These are phyloP conservation scores for Mycena amicta DNA, from an alignment of 768 basidiomycete genomes.

Conservation along the genomic window DNA sequence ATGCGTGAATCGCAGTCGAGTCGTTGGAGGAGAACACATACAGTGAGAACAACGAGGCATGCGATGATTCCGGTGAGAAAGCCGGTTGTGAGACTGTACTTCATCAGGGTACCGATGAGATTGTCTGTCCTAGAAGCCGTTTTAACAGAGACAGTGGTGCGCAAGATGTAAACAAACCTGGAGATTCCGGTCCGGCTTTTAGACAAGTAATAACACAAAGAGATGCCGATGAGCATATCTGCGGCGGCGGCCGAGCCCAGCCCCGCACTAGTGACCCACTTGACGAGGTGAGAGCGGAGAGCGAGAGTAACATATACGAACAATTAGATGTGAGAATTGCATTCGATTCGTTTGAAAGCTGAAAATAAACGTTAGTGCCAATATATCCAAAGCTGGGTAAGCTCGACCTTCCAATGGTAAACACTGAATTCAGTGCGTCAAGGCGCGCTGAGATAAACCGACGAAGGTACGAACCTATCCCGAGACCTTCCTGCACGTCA, in stretches of 20 bases:
- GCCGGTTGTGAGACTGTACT: constrained; percentile 48
- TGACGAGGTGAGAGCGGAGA: constrained; percentile 55
- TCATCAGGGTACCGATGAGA: constrained; percentile 44
- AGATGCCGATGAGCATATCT: constrained; percentile 50
- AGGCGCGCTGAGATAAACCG: constrained; percentile 3
- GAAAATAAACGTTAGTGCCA: not conserved
- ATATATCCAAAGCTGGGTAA: not conserved
- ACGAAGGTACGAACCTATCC: constrained; percentile 36
- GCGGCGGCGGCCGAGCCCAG: constrained; percentile 50
- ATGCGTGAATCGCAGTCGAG: not conserved
- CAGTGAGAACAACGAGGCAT: constrained; percentile 43
- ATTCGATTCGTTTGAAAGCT: constrained; percentile 32
- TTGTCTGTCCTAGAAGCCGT: constrained; percentile 40
- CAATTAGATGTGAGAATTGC: constrained; percentile 39
- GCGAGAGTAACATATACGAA: constrained; percentile 23
- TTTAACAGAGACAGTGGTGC: not conserved
- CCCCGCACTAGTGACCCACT: constrained; percentile 55
- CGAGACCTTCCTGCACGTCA: constrained; percentile 32
- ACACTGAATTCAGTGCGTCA: constrained; percentile 34
- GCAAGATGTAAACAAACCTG: constrained; percentile 29
- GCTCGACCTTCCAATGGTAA: constrained; percentile 47
- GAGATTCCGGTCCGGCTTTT: constrained; percentile 49
- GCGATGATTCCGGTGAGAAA: constrained; percentile 47
- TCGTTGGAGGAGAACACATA: constrained; percentile 21
- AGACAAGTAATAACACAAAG: constrained; percentile 52